phyloP scores from a whole-genome alignment of 2,329 filamentous ascomycete species.

The Grosmannia clavigera region DNA sequence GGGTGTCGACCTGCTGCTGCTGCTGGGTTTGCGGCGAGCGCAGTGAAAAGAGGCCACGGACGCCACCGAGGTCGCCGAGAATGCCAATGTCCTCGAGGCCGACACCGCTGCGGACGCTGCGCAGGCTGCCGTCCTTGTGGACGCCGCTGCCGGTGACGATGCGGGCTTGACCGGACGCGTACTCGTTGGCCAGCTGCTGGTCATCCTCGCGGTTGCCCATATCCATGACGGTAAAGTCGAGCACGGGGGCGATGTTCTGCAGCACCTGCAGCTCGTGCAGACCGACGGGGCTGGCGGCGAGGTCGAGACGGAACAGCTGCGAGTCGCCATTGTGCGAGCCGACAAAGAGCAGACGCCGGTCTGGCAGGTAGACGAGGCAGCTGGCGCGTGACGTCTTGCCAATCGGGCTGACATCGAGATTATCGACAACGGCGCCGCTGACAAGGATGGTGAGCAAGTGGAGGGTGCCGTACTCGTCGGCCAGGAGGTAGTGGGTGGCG shows the following conservation, averaged over 20 bases:
- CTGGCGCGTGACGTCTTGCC: slow-evolving; percentile 61
- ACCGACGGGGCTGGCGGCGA: slow-evolving; percentile 26
- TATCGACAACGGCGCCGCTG: slow-evolving; percentile 51
- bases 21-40: slow-evolving; percentile 26
- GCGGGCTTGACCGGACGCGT: slow-evolving; percentile 86
- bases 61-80: slow-evolving; percentile 64
- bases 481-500: slow-evolving; percentile 69
- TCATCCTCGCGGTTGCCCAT: slow-evolving; percentile 77
- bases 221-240: slow-evolving; percentile 95
- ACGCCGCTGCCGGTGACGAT: slow-evolving; percentile 90
- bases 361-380: slow-evolving; percentile 64
- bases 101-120: slow-evolving; percentile 87
- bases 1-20: slow-evolving; percentile 41
- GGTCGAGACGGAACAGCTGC: slow-evolving; percentile 59
- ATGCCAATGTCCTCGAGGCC: slow-evolving; percentile 80
- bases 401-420: slow-evolving; percentile 58
- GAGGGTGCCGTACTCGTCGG: slow-evolving; percentile 79
- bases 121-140: slow-evolving; percentile 74
- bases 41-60: slow-evolving; percentile 62
- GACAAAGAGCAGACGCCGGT: slow-evolving; percentile 63
- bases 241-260: slow-evolving; percentile 73
- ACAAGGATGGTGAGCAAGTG: slow-evolving; percentile 74
- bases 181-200: slow-evolving; percentile 65
- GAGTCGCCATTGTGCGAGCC: slow-evolving; percentile 91
- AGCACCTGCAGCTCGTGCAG: slow-evolving; percentile 59